Percentiles rank a stretch among this genome's conserved stretches.
phyloP scores from a whole-genome alignment of 441 rosid genomes.

The Macaranga tanarius region DNA sequence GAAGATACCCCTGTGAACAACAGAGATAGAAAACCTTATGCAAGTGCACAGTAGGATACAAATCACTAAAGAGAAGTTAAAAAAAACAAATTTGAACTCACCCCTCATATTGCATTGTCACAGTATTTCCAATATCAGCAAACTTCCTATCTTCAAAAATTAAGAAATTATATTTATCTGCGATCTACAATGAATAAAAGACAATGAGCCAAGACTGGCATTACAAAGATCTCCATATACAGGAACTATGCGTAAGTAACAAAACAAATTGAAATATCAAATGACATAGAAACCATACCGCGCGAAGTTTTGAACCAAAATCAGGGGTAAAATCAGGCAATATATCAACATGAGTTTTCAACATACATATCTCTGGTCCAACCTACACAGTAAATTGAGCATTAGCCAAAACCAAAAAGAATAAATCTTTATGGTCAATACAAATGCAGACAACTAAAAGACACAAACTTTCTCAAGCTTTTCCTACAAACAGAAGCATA shows the following conservation, averaged over 20 bases:
- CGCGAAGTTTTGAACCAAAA: conserved; percentile 80
- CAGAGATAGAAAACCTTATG: conserved; percentile 11
- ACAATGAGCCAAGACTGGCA: neutral
- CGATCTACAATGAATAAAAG: conserved; percentile 50
- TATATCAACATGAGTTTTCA: conserved; percentile 96
- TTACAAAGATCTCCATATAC: neutral
- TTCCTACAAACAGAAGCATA: neutral
- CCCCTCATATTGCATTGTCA: conserved; percentile 98
- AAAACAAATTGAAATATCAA: neutral
- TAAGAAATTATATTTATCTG: conserved; percentile 77
- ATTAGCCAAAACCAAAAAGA: neutral
- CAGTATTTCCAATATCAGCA: conserved; percentile 96
- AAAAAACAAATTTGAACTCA: conserved; percentile 22
- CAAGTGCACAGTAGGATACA: neutral
- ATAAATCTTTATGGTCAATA: neutral
- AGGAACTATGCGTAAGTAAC: neutral
- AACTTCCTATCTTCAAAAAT: conserved; percentile 96
- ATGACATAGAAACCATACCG: conserved; percentile 41
- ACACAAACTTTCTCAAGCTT: neutral
- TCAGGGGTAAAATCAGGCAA: conserved; percentile 88
- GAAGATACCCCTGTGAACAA: conserved; percentile 67
- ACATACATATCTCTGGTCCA: conserved; percentile 85
- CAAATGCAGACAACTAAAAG: neutral
- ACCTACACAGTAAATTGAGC: conserved; percentile 49
- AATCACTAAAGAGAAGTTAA: neutral